A percentile compares a stretch with the other conserved stretches of the same genome.
phyloP scores from a whole-genome alignment of 108 stramenopile genomes.

The Schizochytrium sp. region DNA sequence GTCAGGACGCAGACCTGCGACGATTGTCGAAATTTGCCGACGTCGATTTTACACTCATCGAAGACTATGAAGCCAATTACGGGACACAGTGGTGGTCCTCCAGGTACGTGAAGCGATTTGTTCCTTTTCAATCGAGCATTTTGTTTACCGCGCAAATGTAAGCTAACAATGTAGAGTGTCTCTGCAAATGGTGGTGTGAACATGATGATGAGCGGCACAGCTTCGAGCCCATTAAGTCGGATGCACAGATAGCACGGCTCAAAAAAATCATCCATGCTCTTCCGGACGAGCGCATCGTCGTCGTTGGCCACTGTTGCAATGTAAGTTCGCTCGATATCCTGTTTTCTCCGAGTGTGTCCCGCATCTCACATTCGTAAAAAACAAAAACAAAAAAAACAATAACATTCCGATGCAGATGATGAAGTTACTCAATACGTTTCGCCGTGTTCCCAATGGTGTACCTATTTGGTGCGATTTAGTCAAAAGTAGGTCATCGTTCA shows the following conservation, averaged over 20 bases:
- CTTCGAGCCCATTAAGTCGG: neutral
- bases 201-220: neutral
- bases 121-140: neutral
- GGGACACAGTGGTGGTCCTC: neutral
- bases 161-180: neutral
- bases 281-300: neutral
- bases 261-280: neutral
- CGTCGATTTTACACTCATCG: neutral
- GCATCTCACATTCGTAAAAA: neutral
- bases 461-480: neutral
- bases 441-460: neutral
- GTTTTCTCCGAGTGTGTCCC: no score
- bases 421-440: neutral
- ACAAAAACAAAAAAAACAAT: neutral
- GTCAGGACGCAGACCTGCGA: neutral
- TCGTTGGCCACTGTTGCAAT: slow-evolving; percentile 11
- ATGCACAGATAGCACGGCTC: neutral
- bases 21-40: neutral
- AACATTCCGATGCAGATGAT: neutral
- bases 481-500: neutral
- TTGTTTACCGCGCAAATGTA: neutral
- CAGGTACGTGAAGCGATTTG: neutral
- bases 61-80: neutral
- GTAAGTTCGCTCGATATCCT: neutral
- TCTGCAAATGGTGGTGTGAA: neutral